A percentile compares a stretch with the other conserved stretches of the same genome.
These are phyloP conservation scores for Trematosphaeria pertusa DNA, from an alignment of 2,329 filamentous ascomycete species.

Conservation along the genomic window DNA sequence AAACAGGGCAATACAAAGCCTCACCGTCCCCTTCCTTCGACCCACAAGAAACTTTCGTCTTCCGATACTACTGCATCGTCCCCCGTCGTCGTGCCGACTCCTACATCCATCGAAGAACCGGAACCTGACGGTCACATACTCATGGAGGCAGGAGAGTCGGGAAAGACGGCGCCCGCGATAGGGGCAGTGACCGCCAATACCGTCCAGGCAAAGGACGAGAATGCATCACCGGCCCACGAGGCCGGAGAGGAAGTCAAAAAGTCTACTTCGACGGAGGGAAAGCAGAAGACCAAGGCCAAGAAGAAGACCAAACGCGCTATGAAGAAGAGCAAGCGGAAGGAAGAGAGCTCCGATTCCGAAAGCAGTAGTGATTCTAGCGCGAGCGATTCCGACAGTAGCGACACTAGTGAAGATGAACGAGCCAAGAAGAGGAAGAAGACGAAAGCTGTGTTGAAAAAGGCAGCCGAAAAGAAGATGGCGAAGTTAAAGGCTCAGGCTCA, in stretches of 20 bases:
- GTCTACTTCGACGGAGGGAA: slow-evolving; percentile 10
- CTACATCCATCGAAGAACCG: slow-evolving; percentile 23
- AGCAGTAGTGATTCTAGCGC: slow-evolving; percentile 21
- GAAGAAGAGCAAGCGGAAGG: slow-evolving; percentile 15
- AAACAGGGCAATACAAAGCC: slow-evolving; percentile 18
- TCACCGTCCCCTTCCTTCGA: slow-evolving; percentile 15
- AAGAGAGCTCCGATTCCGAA: slow-evolving; percentile 9
- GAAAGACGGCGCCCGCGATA: slow-evolving; percentile 3
- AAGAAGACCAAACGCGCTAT: slow-evolving; percentile 6
- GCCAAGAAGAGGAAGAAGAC: slow-evolving; percentile 12
- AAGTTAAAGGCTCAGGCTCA: slow-evolving; percentile 20
- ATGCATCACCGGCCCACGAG: slow-evolving; percentile 6
- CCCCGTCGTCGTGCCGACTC: slow-evolving; percentile 32
- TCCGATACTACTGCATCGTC: slow-evolving; percentile 31
- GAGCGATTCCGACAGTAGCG: slow-evolving; percentile 20
- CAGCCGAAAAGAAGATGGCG: slow-evolving; percentile 22
- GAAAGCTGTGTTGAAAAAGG: slow-evolving; percentile 9
- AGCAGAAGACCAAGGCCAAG: slow-evolving; percentile 18
- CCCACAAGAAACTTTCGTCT: slow-evolving; percentile 21
- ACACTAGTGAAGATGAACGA: slow-evolving; percentile 19
- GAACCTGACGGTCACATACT: slow-evolving; percentile 27
- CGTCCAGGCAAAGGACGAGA: slow-evolving; percentile 9
- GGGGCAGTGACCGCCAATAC: slow-evolving; percentile 6
- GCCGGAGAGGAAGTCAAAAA: slow-evolving; percentile 18
- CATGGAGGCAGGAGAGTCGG: slow-evolving; percentile 13